Base-by-base conservation (phyloP, 2,329 filamentous ascomycete species). In the Elsinoe arachidis region DNA sequence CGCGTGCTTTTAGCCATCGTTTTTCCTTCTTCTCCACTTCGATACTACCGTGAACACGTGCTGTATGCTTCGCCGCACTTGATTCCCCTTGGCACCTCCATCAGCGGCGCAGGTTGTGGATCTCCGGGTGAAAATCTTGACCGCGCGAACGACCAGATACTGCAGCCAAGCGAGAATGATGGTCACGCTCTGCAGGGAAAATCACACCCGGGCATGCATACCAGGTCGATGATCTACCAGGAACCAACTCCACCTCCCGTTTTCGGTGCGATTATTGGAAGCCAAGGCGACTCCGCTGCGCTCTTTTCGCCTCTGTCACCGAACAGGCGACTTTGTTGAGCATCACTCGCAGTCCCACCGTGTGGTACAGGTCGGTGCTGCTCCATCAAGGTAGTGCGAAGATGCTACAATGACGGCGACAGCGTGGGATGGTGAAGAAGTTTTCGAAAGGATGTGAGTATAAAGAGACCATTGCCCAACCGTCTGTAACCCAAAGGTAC, bases 211-310 rank as follows among this genome's bases (percentile, higher is more conserved):
- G 34, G 23, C 33, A 35, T 15, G 33, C 49, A 53, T 53, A 39
- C 49, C 49, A 53, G 49, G 49, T 53, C 19, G 9, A 39, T 23
- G 49, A 53, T 53, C 49, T 53, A 53, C 49, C 49, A 53, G 49
- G 49, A 53, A 46, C 33, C 49, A 53, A 39, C 35, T 53, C 49
- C 49, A 53, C 49, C 49, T 53, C 49, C 49, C 49, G 14, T 21
- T 35, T 53, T 38, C 30, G 35, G 49, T 21, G 49, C 49, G 37
- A 15, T 34, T 53, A 53, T 53, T 53, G 49, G 34, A 38, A 53
- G 49, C 49, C 49, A 53, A 53, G 49, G 7, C 34, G 33, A 38
- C 49, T 53, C 17, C 35, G 49, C 49, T 53, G 49, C 49, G 49
- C n/a, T 39, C 49, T 53, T 53, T 38, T 26, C 49, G 34, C 49